Conservation (phyloP, 148 eudicot genomes). For the Camellia lanceoleosa region DNA sequence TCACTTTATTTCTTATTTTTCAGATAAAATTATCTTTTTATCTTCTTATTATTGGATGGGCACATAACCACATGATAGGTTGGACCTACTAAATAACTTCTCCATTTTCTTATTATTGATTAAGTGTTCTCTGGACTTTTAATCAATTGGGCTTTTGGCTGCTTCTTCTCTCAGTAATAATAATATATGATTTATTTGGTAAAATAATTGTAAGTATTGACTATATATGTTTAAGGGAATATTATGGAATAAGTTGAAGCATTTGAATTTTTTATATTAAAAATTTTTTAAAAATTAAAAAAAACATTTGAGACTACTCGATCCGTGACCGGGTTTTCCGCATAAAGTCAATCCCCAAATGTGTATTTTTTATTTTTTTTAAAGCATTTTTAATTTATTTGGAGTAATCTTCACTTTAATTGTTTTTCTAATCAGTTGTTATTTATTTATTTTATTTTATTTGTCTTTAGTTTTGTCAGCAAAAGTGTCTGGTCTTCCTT, state of each 20-base stretch:
- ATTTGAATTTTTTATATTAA: no score
- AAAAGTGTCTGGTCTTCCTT: no score
- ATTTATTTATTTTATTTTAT: no score
- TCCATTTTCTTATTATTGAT: background rate
- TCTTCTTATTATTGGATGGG: no score
- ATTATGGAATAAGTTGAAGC: no score
- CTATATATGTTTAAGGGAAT: no score
- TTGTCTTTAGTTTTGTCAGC: no score
- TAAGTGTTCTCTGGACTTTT: background rate
- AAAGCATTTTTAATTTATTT: background rate
- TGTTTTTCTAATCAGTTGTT: background rate
- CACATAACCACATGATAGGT: no score
- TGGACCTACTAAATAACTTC: no score
- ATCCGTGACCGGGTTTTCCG: conserved; percentile 8
- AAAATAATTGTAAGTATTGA: background rate
- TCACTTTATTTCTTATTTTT: no score
- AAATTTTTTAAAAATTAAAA: background rate
- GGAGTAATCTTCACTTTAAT: background rate
- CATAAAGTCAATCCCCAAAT: background rate
- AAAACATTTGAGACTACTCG: background rate
- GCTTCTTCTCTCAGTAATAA: background rate
- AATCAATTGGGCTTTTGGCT: background rate
- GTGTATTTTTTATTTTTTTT: background rate
- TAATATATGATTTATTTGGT: background rate
- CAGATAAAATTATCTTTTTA: no score